phyloP scores from a whole-genome alignment of 2,329 filamentous ascomycete genomes.

The Venturia asperata region DNA sequence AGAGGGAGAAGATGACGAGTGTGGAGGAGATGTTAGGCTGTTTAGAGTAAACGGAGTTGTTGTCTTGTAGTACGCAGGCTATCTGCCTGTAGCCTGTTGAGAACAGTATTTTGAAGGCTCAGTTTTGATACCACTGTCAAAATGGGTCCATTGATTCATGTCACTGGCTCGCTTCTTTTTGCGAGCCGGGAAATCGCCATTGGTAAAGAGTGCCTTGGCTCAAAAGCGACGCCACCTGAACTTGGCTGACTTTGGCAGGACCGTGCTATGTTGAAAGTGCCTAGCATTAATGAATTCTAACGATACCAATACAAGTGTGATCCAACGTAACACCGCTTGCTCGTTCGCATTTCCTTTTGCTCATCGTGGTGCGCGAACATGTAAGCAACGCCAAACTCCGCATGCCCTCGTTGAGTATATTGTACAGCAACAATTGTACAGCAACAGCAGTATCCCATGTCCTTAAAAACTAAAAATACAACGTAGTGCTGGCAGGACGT shows the following conservation, averaged over 20 bases:
- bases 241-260: not conserved
- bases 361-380: not conserved
- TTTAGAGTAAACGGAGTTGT: conserved; percentile 25
- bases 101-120: too few relatives aligned
- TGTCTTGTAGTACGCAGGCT: too few relatives aligned
- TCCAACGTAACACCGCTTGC: not conserved
- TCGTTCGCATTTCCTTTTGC: not conserved
- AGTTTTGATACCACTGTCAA: too few relatives aligned
- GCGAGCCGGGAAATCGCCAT: too few relatives aligned
- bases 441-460: not conserved
- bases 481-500: not conserved
- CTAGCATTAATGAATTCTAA: not conserved
- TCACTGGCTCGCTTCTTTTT: too few relatives aligned
- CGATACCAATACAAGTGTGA: not conserved
- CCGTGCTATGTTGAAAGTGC: not conserved
- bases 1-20: conserved; percentile 60
- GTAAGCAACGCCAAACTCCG: not conserved
- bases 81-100: too few relatives aligned
- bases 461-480: not conserved
- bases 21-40: conserved; percentile 53
- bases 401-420: conserved; percentile 4
- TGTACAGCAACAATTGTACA: conserved; percentile 4
- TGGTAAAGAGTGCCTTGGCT: too few relatives aligned
- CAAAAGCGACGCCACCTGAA: too few relatives aligned
- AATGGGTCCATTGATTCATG: too few relatives aligned